Evolutionary conservation across 345 rosid genomes (phyloP).

Genomic region (Brassica juncea): DNA sequence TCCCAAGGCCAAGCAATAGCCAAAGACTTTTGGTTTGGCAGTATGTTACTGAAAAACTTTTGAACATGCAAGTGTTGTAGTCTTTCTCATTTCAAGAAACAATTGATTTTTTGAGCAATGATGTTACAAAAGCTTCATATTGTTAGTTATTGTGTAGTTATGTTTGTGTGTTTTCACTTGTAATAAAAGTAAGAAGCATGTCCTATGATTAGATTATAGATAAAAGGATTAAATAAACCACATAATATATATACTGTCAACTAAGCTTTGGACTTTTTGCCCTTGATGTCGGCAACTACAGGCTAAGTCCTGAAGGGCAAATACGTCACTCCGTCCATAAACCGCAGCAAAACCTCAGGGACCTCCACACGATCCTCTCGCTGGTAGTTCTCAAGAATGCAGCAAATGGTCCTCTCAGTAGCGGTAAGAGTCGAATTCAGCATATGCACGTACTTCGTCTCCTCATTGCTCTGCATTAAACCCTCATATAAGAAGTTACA

Average conservation of each 20-base stretch:
- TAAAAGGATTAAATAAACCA: no score
- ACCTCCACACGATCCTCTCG: constrained; percentile 78
- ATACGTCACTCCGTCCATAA: constrained; percentile 71
- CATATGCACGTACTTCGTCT: constrained; percentile 79
- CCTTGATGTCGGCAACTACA: constrained; percentile 48
- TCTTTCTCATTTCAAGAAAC: constrained; percentile 18
- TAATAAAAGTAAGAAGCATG: constrained; percentile 13
- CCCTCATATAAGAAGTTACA: background rate
- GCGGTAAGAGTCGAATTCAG: constrained; percentile 94
- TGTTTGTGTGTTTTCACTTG: constrained; percentile 16
- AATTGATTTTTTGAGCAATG: background rate
- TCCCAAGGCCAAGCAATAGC: constrained; percentile 19
- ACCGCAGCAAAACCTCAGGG: constrained; percentile 64
- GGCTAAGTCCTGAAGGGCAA: constrained; percentile 75
- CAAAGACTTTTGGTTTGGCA: constrained; percentile 12
- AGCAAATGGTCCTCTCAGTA: constrained; percentile 91
- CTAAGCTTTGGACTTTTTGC: constrained; percentile 52
- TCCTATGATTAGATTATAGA: background rate
- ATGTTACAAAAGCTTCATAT: constrained; percentile 20
- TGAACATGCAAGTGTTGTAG: background rate
- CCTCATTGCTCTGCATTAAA: constrained; percentile 66
- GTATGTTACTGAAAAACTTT: background rate
- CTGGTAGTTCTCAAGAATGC: constrained; percentile 92
- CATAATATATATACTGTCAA: background rate
- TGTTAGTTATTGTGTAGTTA: background rate